Base-by-base conservation (phyloP, 352 stramenopile species). In the Lagenidium giganteum region DNA sequence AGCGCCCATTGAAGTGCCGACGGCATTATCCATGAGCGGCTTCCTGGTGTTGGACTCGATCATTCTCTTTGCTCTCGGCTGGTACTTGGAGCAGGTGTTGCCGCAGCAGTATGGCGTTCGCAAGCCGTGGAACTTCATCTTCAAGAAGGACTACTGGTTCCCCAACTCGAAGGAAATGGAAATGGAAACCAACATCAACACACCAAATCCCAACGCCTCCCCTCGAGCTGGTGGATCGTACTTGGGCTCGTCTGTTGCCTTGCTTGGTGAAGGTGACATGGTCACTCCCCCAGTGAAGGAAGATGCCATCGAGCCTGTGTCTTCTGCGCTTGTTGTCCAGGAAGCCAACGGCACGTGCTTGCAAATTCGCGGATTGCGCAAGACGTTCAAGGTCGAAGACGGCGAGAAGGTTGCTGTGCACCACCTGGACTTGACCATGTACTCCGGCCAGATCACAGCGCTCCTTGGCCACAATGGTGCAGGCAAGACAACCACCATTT, bases 1-100 rank as follows among this genome's bases (percentile, higher is more conserved):
- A 42, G 42, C 28, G 8, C 72, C 70, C 0, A 61, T 86, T 30
- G 71, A 59, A 25, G 67, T 81, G 0, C 67, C 71, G 1, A 76
- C 55, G 3, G 63, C 71, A 1, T 57, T 68, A 22, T 37, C 40
- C 2, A 86, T 89, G 73, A 73, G 58, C 36, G 61, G 73, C 30
- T 71, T 89, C 30, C 52, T 87, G 2, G 18, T 85, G 14, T 30
- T 94, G 1, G 93, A 98, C 50, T 62, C 76, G 0, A 30, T 94
- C 22, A 27, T 97, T 11, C 89, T 96, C 26, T 70, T 81, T 22
- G 25, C 67, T 0, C 40, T 97, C 1, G 87, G 76, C 4, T 95
- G 73, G 67, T 98, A 98, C 57, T 54, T 97, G 2, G 89, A 96
- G 49, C 74, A 95, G 47, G 83, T 97, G 2, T 45, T 97, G 12